Evolutionary conservation across 2,329 filamentous ascomycete species (phyloP).

Genomic region (Aspergillus sp.): DNA sequence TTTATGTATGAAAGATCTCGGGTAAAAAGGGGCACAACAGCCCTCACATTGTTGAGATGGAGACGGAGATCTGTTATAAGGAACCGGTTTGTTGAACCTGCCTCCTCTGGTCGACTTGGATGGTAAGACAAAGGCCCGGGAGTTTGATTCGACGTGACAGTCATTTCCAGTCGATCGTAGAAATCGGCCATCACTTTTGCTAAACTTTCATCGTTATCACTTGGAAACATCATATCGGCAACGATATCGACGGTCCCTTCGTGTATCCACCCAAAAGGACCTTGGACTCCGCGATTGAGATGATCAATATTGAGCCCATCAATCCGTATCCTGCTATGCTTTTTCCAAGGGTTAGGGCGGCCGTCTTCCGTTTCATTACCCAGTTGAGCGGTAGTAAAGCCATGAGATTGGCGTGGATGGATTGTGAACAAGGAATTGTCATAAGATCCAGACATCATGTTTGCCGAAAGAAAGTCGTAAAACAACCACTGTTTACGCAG

Average conservation of each 20-base stretch:
- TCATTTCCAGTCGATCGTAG: slow-evolving; percentile 91
- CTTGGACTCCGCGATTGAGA: slow-evolving; percentile 85
- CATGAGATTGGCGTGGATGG: slow-evolving; percentile 85
- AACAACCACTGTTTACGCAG: slow-evolving; percentile 95
- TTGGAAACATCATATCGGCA: slow-evolving; percentile 89
- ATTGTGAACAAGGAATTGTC: slow-evolving; percentile 97
- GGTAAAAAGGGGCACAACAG: slow-evolving; percentile 87
- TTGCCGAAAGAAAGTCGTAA: slow-evolving; percentile 93
- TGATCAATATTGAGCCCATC: slow-evolving; percentile 94
- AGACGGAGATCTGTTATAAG: slow-evolving; percentile 93
- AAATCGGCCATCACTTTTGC: slow-evolving; percentile 95
- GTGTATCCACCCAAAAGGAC: slow-evolving; percentile 96
- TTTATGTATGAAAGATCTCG: slow-evolving; percentile 92
- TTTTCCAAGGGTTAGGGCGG: slow-evolving; percentile 79
- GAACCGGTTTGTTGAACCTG: slow-evolving; percentile 51
- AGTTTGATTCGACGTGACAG: slow-evolving; percentile 69
- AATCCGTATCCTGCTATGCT: slow-evolving; percentile 86
- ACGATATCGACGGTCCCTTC: slow-evolving; percentile 97
- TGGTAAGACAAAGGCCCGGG: slow-evolving; percentile 9
- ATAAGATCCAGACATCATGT: slow-evolving; percentile 91
- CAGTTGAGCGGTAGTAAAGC: slow-evolving; percentile 63
- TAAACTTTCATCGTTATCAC: slow-evolving; percentile 80
- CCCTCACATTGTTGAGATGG: slow-evolving; percentile 90
- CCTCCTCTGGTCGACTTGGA: slow-evolving; percentile 18
- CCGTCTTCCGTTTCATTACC: slow-evolving; percentile 56